Base-by-base conservation (phyloP, 78 protist genomes). In the slime mould (Dictyostelium discoideum) region DNA sequence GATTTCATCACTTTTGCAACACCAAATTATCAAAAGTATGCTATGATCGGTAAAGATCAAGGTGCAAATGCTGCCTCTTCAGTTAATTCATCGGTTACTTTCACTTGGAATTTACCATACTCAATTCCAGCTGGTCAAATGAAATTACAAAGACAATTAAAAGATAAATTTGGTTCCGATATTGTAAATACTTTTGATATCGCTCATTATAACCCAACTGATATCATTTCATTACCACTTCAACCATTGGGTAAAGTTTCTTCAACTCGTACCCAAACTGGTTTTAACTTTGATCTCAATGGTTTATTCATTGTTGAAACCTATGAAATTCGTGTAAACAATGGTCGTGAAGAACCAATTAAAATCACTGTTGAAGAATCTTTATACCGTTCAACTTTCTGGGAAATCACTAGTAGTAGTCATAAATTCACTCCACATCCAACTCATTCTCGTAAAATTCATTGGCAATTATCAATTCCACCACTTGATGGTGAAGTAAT, bases 341-440 rank as follows among this genome's bases (percentile, higher is more conserved):
- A 90, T 50, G 95, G 95, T 37, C 65, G 95, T 37, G 95, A 90
- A 72, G 95, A 90, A 73, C 83, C 32, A 44, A 63, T 90, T 37
- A 16, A 73, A 11, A 86, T 90, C 50, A 82, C 85, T 48, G 76
- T 90, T 9, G 95, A 90, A 54, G 95, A 90, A 26, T 24, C n/a
- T 2, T 44, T 90, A 22, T 82, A 90, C 37, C 69, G 95, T 54
- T 80, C 88, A 74, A 65, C 84, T 37, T 37, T n/a, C 84, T 90
- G 5, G 13, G 95, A 90, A 54, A 90, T 90, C 18, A 54, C 95
- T 2, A 82, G 48, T 9, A 18, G 39, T 2, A n/a, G 22, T 8
- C 74, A 42, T 8, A 80, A 32, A 50, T 50, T 63, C 65, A 40
- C 3, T 14, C 46, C 26, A 18, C 95, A 90, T 50, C 88, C 95